Evolutionary conservation across 192 early-diverging fungal genomes (phyloP), one percentile per base, ranked within the genome.

Genomic region (Powellomyces hirtus): DNA sequence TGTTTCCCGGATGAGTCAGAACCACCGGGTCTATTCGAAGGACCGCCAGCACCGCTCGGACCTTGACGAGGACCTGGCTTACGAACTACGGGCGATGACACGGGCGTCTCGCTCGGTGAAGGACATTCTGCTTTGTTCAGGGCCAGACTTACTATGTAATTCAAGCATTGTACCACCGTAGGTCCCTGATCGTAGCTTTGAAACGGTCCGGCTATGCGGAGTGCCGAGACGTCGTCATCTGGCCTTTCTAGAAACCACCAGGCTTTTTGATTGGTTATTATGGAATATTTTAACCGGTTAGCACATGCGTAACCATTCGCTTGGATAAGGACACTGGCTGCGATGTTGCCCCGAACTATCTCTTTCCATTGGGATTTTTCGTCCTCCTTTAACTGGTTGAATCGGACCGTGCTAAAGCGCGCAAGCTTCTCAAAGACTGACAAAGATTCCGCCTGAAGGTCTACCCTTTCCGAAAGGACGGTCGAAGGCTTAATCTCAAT

Each of bases 211-310:
- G 61, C 61, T 6, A 62, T 29, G 20, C 38, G n/a, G 29, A 62
- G 11, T 8, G 61, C 8, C 14, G 7, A 18, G 8, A 62, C 20
- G 6, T 62, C 40, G 26, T 29, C 27, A 7, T 38, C 38, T 24
- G 42, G 61, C 40, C 61, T 10, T 45, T 62, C 38, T 30, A 62
- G 42, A 45, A 62, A 62, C 61, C 61, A 62, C 61, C 61, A 62
- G 7, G 61, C 7, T 5, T 24, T 16, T 11, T 22, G 40, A 16
- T 8, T 62, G 14, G 38, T 62, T 5, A 62, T 44, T 6, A 62
- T 62, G 10, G 61, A 6, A 27, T 62, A 62, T 24, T 45, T 38
- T 11, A 7, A 29, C 20, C 42, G 36, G 27, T 62, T 62, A 4
- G 35, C 61, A 27, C 61, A 62, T 11, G 61, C 61, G 35, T 62